phyloP scores from a whole-genome alignment of 768 basidiomycete genomes.

The Udeniomyces megalosporus region DNA sequence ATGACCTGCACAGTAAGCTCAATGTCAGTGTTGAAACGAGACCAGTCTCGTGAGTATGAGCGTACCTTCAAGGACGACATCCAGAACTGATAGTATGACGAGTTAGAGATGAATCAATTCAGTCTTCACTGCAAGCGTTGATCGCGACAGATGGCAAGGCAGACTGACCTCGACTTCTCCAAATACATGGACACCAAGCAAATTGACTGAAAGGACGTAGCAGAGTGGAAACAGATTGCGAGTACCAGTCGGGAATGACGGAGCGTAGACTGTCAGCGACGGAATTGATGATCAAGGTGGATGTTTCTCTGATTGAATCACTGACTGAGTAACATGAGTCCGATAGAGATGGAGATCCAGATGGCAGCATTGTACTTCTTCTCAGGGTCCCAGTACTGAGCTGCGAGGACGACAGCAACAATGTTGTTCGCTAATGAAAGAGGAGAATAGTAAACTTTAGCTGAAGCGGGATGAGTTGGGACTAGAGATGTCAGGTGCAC shows the following conservation, averaged over 20 bases:
- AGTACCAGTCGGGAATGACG: too few relatives aligned
- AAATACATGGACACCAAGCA: slow-evolving; percentile 49
- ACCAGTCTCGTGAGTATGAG: neutral
- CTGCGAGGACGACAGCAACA: slow-evolving; percentile 43
- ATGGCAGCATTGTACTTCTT: slow-evolving; percentile 33
- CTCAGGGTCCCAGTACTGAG: slow-evolving; percentile 35
- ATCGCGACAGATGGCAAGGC: too few relatives aligned
- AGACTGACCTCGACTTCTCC: slow-evolving; percentile 37
- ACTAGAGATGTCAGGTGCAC: neutral
- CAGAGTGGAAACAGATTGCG: too few relatives aligned
- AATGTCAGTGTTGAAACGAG: neutral
- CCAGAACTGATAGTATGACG: slow-evolving; percentile 38
- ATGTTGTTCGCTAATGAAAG: too few relatives aligned
- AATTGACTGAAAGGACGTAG: slow-evolving; percentile 35
- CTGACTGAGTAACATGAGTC: too few relatives aligned
- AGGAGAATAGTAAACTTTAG: too few relatives aligned
- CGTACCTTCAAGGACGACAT: slow-evolving; percentile 15
- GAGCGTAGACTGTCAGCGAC: slow-evolving; percentile 34
- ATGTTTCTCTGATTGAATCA: too few relatives aligned
- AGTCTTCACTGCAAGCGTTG: neutral
- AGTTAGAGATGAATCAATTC: neutral
- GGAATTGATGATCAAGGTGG: slow-evolving; percentile 33
- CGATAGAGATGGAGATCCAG: slow-evolving; percentile 49
- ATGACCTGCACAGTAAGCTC: too few relatives aligned
- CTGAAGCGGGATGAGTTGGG: slow-evolving; percentile 28